Conservation (phyloP, 257 asterid species). For the Apocynum venetum region DNA sequence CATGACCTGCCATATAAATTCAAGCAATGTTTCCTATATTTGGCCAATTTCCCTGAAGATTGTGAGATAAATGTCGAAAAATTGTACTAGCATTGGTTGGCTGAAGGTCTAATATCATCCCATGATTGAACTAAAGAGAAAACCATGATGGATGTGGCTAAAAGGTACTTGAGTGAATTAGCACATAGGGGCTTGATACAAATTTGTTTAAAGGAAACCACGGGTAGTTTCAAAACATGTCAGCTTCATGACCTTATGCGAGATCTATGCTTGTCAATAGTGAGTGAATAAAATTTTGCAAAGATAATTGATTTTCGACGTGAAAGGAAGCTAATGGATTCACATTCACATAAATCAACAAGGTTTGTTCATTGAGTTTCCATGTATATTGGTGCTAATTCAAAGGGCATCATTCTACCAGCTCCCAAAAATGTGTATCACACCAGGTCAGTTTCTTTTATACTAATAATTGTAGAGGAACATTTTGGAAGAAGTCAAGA, state of each 20-base stretch:
- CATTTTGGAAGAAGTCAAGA: slow-evolving; percentile 12
- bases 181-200: neutral
- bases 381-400: slow-evolving; percentile 22
- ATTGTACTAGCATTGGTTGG: slow-evolving; percentile 3
- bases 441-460: slow-evolving; percentile 38
- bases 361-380: slow-evolving; percentile 24
- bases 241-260: slow-evolving; percentile 43
- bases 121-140: neutral
- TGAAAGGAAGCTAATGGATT: slow-evolving; percentile 13
- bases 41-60: neutral
- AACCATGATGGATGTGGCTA: neutral
- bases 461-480: slow-evolving; percentile 20
- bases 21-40: slow-evolving; percentile 2
- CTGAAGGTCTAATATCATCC: neutral
- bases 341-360: too few species aligned
- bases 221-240: slow-evolving; percentile 14
- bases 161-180: neutral
- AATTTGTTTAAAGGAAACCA: slow-evolving; percentile 1
- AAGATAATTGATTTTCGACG: slow-evolving; percentile 20
- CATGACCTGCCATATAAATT: slow-evolving; percentile 4
- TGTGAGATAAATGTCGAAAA: neutral
- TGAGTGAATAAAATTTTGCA: slow-evolving; percentile 33
- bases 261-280: slow-evolving; percentile 34
- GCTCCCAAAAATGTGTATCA: slow-evolving; percentile 12
- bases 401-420: neutral